A percentile compares a stretch with the other conserved stretches of the same genome.
These are phyloP conservation scores for Arachis stenosperma DNA, from an alignment of 306 rosid species.

Conservation along the genomic window DNA sequence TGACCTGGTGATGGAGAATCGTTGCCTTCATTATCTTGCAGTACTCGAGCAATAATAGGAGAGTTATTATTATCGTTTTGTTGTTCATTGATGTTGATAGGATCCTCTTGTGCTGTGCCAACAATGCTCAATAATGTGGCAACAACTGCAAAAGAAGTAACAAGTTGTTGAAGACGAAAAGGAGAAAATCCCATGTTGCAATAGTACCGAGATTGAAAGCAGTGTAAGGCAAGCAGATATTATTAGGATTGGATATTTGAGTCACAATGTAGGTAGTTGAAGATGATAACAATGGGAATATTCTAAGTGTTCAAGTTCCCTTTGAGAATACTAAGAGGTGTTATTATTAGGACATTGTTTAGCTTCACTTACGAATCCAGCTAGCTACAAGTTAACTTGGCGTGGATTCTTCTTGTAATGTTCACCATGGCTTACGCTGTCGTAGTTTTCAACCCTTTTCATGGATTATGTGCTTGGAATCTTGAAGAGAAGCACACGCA, in stretches of 20 bases:
- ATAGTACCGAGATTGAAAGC: too few species aligned
- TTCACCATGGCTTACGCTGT: not conserved
- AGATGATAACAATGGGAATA: too few species aligned
- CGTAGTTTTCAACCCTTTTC: not conserved
- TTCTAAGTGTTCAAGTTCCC: not conserved
- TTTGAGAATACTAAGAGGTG: not conserved
- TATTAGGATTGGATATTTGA: too few species aligned
- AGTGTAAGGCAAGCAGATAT: too few species aligned
- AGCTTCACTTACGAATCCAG: not conserved
- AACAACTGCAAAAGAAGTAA: too few species aligned
- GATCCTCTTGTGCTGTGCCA: too few species aligned
- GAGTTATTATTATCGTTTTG: not conserved
- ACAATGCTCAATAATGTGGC: too few species aligned
- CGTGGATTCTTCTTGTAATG: not conserved
- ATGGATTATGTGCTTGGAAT: not conserved
- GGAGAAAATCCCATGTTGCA: too few species aligned
- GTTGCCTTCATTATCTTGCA: not conserved
- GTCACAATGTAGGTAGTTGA: too few species aligned
- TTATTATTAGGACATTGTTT: not conserved
- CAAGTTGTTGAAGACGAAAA: too few species aligned
- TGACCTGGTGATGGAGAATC: conserved; percentile 19
- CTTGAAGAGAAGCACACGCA: not conserved
- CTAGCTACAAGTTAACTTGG: not conserved
- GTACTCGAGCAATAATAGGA: not conserved
- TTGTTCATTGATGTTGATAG: too few species aligned